Conservation (phyloP, 164 flowering plant genomes). For the Piper longum region DNA sequence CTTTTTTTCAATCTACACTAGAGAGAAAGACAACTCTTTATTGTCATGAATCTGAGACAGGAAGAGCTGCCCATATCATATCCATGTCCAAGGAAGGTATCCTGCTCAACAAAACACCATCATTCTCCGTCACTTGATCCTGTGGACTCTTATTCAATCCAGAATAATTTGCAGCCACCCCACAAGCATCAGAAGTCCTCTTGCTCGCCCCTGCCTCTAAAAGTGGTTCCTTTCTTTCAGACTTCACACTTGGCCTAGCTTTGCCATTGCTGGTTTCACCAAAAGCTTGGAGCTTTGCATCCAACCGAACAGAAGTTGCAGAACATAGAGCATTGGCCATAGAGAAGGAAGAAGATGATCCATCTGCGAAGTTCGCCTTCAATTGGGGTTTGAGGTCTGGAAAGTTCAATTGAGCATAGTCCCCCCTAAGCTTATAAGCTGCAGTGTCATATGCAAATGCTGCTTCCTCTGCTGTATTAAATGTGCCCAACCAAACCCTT, state of each 20-base stretch:
- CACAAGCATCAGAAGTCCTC: neutral
- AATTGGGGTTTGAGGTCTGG: conserved; percentile 70
- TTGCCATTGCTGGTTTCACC: conserved; percentile 14
- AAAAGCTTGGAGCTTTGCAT: conserved; percentile 53
- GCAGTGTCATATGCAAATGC: conserved; percentile 86
- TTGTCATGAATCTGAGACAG: conserved; percentile 11
- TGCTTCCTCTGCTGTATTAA: conserved; percentile 73
- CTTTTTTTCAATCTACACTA: too few species aligned
- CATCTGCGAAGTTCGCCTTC: conserved; percentile 22
- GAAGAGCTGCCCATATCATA: conserved; percentile 59
- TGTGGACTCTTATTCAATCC: conserved; percentile 17
- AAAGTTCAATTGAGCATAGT: conserved; percentile 70
- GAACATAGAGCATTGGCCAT: conserved; percentile 17
- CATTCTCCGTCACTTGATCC: conserved; percentile 21
- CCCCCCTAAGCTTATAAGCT: conserved; percentile 75
- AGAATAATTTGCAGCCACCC: neutral
- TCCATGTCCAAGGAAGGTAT: conserved; percentile 85
- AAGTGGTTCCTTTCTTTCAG: conserved; percentile 15
- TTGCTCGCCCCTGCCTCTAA: conserved; percentile 11
- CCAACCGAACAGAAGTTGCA: conserved; percentile 41
- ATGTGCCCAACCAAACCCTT: conserved; percentile 85
- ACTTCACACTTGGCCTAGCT: conserved; percentile 3
- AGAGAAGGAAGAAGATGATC: conserved; percentile 1
- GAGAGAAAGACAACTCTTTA: too few species aligned
- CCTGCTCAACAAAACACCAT: conserved; percentile 50